A percentile compares a stretch with the other conserved stretches of the same genome.
phyloP scores from a whole-genome alignment of 2,329 filamentous ascomycete species.

The Aureobasidium pullulans region DNA sequence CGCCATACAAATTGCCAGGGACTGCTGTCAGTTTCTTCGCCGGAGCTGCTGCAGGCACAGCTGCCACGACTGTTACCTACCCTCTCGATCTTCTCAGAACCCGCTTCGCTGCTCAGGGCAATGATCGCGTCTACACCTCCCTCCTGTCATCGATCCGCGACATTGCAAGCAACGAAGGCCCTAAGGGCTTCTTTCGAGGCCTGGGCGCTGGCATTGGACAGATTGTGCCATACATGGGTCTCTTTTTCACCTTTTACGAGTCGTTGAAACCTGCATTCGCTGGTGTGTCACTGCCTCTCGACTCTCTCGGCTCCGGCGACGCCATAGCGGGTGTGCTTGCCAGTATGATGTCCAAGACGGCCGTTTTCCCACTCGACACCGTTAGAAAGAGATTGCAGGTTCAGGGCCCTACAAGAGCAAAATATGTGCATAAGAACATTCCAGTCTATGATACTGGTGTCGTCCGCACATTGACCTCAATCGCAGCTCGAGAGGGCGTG shows the following conservation, averaged over 20 bases:
- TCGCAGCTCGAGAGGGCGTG: constrained; percentile 64
- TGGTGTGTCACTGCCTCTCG: constrained; percentile 49
- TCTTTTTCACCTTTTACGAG: constrained; percentile 92
- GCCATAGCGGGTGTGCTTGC: constrained; percentile 75
- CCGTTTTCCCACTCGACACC: constrained; percentile 86
- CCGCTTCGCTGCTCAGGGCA: constrained; percentile 91
- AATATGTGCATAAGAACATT: constrained; percentile 81
- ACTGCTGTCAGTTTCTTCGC: constrained; percentile 73
- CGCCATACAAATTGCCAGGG: constrained; percentile 48
- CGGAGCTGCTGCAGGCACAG: constrained; percentile 73
- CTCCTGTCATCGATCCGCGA: constrained; percentile 61
- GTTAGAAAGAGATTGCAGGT: constrained; percentile 91
- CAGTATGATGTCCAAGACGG: constrained; percentile 76
- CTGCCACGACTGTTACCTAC: constrained; percentile 79
- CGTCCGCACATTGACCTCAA: constrained; percentile 56
- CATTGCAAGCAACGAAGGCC: constrained; percentile 69
- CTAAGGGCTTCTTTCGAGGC: constrained; percentile 78
- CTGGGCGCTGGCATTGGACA: constrained; percentile 73
- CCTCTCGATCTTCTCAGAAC: constrained; percentile 89
- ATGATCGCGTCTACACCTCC: constrained; percentile 67
- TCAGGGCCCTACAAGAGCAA: constrained; percentile 74
- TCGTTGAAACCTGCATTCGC: constrained; percentile 46
- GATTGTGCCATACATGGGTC: constrained; percentile 93
- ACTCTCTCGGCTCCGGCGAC: constrained; percentile 62
- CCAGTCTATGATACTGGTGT: constrained; percentile 70